Evolutionary conservation across 768 basidiomycete genomes (phyloP).

Genomic region (Naganishia randhawae): DNA sequence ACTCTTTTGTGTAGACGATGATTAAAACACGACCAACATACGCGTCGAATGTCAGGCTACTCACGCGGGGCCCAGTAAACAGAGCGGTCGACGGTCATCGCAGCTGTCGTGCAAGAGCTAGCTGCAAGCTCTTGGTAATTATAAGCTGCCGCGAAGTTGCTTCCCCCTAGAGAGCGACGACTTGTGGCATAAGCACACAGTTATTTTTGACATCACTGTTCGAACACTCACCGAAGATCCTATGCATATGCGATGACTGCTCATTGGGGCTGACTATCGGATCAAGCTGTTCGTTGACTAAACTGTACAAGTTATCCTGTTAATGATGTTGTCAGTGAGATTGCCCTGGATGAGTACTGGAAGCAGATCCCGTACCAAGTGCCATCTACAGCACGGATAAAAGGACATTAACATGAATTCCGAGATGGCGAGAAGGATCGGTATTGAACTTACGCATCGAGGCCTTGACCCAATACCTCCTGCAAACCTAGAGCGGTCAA

Average conservation of each 20-base stretch:
- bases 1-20: background rate
- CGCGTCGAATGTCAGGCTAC: background rate
- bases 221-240: slow-evolving; percentile 33
- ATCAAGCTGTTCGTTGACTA: slow-evolving; percentile 44
- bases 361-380: background rate
- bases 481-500: background rate
- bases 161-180: slow-evolving; percentile 15
- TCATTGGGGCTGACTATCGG: slow-evolving; percentile 45
- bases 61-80: slow-evolving; percentile 35
- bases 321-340: background rate
- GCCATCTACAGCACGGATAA: background rate
- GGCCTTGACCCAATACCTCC: background rate
- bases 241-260: slow-evolving; percentile 44
- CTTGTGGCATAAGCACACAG: background rate
- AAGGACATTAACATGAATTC: background rate
- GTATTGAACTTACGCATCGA: background rate
- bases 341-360: background rate
- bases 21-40: background rate
- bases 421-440: background rate
- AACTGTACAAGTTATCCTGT: slow-evolving; percentile 25
- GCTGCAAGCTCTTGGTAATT: slow-evolving; percentile 4
- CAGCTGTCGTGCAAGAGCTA: slow-evolving; percentile 29
- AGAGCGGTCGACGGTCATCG: slow-evolving; percentile 31
- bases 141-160: slow-evolving; percentile 21
- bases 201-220: background rate